Evolutionary conservation across 345 rosid genomes (phyloP).

Genomic region (Excoecaria agallocha): DNA sequence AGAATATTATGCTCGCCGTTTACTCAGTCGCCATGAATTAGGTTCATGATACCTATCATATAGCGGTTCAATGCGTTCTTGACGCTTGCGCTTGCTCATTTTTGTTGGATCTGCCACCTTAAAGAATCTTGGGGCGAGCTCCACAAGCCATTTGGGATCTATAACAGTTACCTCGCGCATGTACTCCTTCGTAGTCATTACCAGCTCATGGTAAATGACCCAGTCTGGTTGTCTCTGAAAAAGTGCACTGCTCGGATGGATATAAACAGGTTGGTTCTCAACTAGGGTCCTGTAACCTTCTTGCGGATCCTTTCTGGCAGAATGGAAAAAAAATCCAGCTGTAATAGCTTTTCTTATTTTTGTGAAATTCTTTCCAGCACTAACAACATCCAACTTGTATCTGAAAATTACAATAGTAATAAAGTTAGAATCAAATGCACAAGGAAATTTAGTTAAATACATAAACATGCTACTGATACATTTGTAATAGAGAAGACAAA

Average conservation of each 20-base stretch:
- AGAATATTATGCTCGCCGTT: constrained; percentile 62
- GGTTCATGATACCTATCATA: constrained; percentile 91
- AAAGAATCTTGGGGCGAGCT: constrained; percentile 90
- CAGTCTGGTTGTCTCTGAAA: constrained; percentile 98
- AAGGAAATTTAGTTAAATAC: neutral
- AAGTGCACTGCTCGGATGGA: constrained; percentile 92
- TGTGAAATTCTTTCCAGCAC: constrained; percentile 77
- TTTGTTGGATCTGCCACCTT: constrained; percentile 88
- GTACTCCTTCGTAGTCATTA: constrained; percentile 93
- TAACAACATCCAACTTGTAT: constrained; percentile 57
- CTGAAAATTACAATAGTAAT: neutral
- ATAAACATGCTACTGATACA: neutral
- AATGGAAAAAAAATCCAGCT: constrained; percentile 91
- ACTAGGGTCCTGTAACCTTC: constrained; percentile 86
- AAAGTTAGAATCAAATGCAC: neutral
- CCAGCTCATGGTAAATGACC: constrained; percentile 94
- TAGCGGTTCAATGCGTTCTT: constrained; percentile 87
- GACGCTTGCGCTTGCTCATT: constrained; percentile 96
- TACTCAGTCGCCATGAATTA: constrained; percentile 87
- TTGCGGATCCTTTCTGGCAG: constrained; percentile 84
- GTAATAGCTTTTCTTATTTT: constrained; percentile 88
- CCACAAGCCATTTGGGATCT: constrained; percentile 94
- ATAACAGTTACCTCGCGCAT: constrained; percentile 85
- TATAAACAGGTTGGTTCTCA: constrained; percentile 89
- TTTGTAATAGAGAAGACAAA: neutral